Conservation (phyloP, 805 yeast genomes). For the Blastobotrys peoriensis region DNA sequence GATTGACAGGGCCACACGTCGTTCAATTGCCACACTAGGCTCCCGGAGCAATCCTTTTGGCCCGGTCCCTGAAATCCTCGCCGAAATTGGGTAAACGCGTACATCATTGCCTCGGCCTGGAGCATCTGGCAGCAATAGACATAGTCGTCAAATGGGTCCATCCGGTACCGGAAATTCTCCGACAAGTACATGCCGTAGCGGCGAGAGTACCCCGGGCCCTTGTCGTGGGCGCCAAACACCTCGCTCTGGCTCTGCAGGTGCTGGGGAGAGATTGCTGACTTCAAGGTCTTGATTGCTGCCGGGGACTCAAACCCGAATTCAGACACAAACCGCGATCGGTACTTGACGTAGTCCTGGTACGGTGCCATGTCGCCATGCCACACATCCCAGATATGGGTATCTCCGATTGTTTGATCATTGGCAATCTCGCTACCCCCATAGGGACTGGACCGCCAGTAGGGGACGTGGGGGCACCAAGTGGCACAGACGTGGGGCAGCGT, state of each 20-base stretch:
- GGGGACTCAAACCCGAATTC: constrained; percentile 36
- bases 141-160: constrained; percentile 35
- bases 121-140: constrained; percentile 45
- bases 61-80: constrained; percentile 37
- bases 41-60: constrained; percentile 37
- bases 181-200: constrained; percentile 39
- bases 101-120: constrained; percentile 44
- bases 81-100: constrained; percentile 41
- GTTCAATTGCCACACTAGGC: constrained; percentile 48
- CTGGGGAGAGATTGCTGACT: constrained; percentile 33
- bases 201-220: constrained; percentile 41
- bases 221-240: constrained; percentile 41
- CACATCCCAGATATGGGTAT: constrained; percentile 11
- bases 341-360: constrained; percentile 6
- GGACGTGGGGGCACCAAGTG: constrained; percentile 7
- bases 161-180: constrained; percentile 37
- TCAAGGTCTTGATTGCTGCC: constrained; percentile 35
- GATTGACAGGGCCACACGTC: constrained; percentile 48
- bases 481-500: constrained; percentile 7
- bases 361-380: constrained; percentile 9
- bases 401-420: constrained; percentile 7
- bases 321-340: constrained; percentile 4
- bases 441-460: constrained; percentile 13
- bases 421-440: constrained; percentile 13
- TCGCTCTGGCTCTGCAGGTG: constrained; percentile 40